phyloP scores from a whole-genome alignment of 192 early-diverging fungal genomes.

The Podochytrium sp. region DNA sequence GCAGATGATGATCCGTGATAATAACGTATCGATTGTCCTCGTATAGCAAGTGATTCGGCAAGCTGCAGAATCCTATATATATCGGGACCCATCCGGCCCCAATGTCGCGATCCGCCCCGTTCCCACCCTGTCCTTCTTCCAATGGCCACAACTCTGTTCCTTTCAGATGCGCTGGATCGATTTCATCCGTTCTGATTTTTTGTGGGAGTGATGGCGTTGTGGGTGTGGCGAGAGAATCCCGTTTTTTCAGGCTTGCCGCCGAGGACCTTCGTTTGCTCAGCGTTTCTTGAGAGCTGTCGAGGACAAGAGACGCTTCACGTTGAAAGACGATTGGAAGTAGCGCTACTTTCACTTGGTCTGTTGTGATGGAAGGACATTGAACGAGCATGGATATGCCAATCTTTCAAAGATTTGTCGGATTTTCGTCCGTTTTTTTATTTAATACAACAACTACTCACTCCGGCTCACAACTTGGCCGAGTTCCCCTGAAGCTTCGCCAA shows the following conservation, averaged over 20 bases:
- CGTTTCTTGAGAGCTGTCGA: background rate
- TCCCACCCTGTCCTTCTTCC: background rate
- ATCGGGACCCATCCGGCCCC: conserved; percentile 32
- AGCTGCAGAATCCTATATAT: conserved; percentile 19
- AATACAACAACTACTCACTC: too few relatives aligned
- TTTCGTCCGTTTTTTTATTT: background rate
- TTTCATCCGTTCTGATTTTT: background rate
- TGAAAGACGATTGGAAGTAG: conserved; percentile 21
- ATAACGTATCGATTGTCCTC: conserved; percentile 20
- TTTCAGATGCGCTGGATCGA: conserved; percentile 3
- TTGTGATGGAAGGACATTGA: background rate
- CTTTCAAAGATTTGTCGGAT: background rate
- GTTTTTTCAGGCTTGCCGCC: background rate
- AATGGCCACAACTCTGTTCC: conserved; percentile 24
- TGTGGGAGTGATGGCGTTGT: background rate
- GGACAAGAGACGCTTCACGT: conserved; percentile 10
- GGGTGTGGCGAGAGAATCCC: background rate
- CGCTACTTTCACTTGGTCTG: conserved; percentile 20
- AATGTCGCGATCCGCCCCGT: background rate
- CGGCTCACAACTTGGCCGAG: background rate
- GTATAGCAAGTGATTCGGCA: background rate
- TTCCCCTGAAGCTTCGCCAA: conserved; percentile 27
- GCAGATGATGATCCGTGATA: conserved; percentile 23
- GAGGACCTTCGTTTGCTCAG: background rate
- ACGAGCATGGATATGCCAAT: background rate